A percentile compares a stretch with the other conserved stretches of the same genome.
Conservation (phyloP, 176 grass and related monocot genomes). For the Dendrocalamus sinicus region DNA sequence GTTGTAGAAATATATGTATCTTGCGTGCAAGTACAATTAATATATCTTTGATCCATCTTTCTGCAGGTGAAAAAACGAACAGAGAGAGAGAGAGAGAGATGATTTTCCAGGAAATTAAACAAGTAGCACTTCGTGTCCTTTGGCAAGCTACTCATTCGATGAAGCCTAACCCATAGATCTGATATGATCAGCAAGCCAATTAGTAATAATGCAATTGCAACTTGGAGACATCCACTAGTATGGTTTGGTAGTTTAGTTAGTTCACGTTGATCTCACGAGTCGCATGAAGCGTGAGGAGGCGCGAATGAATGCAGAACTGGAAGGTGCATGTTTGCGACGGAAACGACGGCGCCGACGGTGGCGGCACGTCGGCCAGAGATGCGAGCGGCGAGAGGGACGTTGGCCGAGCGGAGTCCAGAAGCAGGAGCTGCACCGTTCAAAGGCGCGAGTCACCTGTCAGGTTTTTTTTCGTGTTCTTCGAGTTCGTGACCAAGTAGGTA, state of each 20-base stretch:
- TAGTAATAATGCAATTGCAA: not conserved
- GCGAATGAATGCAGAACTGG: not conserved
- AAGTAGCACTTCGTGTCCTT: slow-evolving; percentile 10
- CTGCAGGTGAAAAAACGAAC: slow-evolving; percentile 25
- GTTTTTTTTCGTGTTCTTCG: not conserved
- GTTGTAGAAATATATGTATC: not conserved
- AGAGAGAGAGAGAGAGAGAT: not conserved
- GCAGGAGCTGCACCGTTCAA: slow-evolving; percentile 22
- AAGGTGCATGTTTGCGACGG: not conserved
- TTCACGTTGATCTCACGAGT: not conserved
- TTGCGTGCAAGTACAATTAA: slow-evolving; percentile 37
- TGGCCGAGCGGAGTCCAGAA: slow-evolving; percentile 2
- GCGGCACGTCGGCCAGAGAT: slow-evolving; percentile 34
- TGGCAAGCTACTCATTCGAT: slow-evolving; percentile 34
- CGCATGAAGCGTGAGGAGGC: no score
- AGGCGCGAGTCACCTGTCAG: not conserved
- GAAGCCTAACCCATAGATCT: slow-evolving; percentile 16
- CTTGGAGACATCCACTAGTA: not conserved
- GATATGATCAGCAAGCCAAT: slow-evolving; percentile 6
- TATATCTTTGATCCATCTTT: slow-evolving; percentile 22
- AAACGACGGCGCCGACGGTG: not conserved
- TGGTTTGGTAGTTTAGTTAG: not conserved
- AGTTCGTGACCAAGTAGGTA: slow-evolving; percentile 10
- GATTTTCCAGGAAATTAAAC: slow-evolving; percentile 27
- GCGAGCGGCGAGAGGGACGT: not conserved